Percentiles rank a stretch among this genome's conserved stretches.
Evolutionary conservation across 106 monocot species (phyloP).

Genomic region (Platanthera zijinensis): DNA sequence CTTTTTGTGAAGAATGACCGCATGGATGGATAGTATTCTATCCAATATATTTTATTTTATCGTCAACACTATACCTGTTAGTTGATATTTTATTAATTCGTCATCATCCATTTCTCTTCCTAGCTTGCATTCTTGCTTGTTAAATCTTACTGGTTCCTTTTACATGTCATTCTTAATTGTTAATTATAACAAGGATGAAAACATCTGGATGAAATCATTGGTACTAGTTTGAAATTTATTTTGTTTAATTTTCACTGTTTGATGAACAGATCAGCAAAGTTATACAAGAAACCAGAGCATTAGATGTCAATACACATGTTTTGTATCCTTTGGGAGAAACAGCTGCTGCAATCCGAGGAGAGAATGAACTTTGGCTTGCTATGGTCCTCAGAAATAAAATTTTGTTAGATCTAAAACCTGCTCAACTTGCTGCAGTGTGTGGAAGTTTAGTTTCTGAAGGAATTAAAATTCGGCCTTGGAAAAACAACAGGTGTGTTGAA

Average conservation of each 20-base stretch:
- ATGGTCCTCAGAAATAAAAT: constrained; percentile 90
- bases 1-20: too few relatives aligned
- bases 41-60: too few relatives aligned
- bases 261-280: constrained; percentile 74
- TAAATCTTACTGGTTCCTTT: not conserved
- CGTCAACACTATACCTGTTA: too few relatives aligned
- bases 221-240: not conserved
- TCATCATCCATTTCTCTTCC: not conserved
- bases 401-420: constrained; percentile 69
- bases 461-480: constrained; percentile 91
- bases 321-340: constrained; percentile 94
- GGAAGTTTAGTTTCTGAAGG: constrained; percentile 96
- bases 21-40: too few relatives aligned
- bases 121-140: not conserved
- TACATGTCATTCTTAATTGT: not conserved
- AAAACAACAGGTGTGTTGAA: constrained; percentile 45
- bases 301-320: constrained; percentile 71
- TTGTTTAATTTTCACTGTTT: not conserved
- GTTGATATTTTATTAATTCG: not conserved
- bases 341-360: constrained; percentile 84
- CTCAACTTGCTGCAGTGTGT: constrained; percentile 88
- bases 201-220: not conserved
- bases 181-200: not conserved
- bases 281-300: constrained; percentile 79
- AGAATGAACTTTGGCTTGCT: constrained; percentile 96